phyloP scores from a whole-genome alignment of 108 stramenopile genomes.

The Cyclotella choctawhatcheeana region DNA sequence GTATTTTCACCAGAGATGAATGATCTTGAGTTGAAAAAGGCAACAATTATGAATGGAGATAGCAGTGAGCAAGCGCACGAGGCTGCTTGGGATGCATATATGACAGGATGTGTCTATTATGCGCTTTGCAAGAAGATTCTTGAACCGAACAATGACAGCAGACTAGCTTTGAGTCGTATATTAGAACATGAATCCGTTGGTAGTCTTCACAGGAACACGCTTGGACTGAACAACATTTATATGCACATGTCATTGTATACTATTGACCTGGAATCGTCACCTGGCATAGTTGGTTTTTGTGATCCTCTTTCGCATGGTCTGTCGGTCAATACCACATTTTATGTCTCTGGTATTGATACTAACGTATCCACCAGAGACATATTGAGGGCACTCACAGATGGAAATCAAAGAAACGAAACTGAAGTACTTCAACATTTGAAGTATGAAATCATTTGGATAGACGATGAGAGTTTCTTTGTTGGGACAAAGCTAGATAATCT shows the following conservation, averaged over 20 bases:
- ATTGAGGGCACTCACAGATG: conserved; percentile 48
- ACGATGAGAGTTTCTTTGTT: conserved; percentile 78
- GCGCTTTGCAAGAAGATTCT: conserved; percentile 30
- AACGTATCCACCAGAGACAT: conserved; percentile 77
- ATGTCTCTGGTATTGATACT: conserved; percentile 65
- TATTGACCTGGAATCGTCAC: conserved; percentile 72
- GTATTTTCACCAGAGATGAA: conserved; percentile 26
- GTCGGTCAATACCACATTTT: conserved; percentile 57
- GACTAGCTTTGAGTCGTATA: conserved; percentile 29
- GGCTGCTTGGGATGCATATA: conserved; percentile 81
- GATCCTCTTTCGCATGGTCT: conserved; percentile 72
- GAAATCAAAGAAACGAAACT: conserved; percentile 37
- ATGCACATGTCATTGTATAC: conserved; percentile 71
- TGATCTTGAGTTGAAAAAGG: conserved; percentile 1
- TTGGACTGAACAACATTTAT: conserved; percentile 73
- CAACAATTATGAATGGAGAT: conserved; percentile 24
- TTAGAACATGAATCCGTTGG: conserved; percentile 37
- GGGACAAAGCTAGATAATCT: conserved; percentile 40
- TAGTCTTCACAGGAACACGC: conserved; percentile 24
- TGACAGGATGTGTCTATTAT: conserved; percentile 64
- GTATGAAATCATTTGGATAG: conserved; percentile 80
- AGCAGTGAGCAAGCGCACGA: conserved; percentile 63
- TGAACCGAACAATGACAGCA: conserved; percentile 15
- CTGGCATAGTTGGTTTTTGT: conserved; percentile 35
- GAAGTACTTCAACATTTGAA: conserved; percentile 56